A percentile compares a stretch with the other conserved stretches of the same genome.
Conservation (phyloP, 345 rosid species). For the Syzygium oleosum region DNA sequence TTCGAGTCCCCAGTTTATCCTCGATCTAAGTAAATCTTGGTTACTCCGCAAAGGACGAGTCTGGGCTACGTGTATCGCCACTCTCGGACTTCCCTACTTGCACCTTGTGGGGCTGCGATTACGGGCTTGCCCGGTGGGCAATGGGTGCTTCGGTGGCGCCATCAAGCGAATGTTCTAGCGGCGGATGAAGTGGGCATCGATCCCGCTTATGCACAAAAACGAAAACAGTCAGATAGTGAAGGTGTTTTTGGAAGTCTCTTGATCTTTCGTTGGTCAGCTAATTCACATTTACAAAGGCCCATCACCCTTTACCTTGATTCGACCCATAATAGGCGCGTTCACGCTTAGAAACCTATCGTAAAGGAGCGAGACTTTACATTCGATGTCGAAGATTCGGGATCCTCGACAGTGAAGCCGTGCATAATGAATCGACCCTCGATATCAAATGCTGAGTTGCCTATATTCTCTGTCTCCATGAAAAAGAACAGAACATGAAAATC, state of each 20-base stretch:
- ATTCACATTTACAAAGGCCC: no score
- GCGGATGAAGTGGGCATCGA: not conserved
- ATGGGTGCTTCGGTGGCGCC: not conserved
- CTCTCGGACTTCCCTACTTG: accelerated
- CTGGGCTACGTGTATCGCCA: not conserved
- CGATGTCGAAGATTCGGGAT: not conserved
- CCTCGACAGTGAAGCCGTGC: not conserved
- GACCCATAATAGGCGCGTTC: not conserved
- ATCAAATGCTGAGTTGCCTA: not conserved
- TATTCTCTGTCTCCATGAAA: not conserved
- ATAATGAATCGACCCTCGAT: not conserved
- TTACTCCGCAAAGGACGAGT: no score
- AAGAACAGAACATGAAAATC: not conserved
- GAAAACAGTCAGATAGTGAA: not conserved
- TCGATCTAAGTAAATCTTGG: no score
- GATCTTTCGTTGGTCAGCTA: not conserved
- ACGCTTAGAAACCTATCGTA: not conserved
- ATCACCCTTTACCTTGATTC: not conserved
- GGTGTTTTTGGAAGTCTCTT: not conserved
- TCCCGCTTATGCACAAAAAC: not conserved
- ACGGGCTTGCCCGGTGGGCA: not conserved
- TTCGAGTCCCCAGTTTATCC: no score
- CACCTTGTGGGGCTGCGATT: not conserved
- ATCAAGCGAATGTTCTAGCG: not conserved
- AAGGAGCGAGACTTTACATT: not conserved